phyloP scores from a whole-genome alignment of 2,329 filamentous ascomycete genomes.

The Paecilomyces dactylethromorphus region DNA sequence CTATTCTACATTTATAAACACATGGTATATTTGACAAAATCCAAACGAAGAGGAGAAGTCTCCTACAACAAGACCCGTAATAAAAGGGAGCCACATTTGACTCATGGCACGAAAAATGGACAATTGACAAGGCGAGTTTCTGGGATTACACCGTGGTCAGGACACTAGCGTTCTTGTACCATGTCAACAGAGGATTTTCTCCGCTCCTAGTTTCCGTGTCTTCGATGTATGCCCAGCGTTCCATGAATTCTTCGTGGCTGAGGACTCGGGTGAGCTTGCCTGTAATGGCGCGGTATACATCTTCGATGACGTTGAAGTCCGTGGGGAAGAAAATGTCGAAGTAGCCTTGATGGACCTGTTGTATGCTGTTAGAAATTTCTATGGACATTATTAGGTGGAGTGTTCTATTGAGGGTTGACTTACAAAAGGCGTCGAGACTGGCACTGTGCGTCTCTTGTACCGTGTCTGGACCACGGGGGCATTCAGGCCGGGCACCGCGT shows the following conservation, averaged over 20 bases:
- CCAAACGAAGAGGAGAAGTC: not conserved
- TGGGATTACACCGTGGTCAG: slow-evolving; percentile 69
- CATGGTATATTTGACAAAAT: not conserved
- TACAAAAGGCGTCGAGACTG: slow-evolving; percentile 85
- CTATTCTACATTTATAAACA: not conserved
- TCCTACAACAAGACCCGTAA: not conserved
- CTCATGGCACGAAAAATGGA: not conserved
- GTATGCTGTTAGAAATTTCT: not conserved
- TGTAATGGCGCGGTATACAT: slow-evolving; percentile 87
- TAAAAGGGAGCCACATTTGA: not conserved
- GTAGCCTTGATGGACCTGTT: slow-evolving; percentile 90
- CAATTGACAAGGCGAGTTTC: not conserved
- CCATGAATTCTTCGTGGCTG: slow-evolving; percentile 86
- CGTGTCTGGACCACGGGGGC: slow-evolving; percentile 94
- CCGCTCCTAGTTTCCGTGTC: slow-evolving; percentile 84
- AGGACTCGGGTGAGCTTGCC: slow-evolving; percentile 82
- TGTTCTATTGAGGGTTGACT: slow-evolving; percentile 26
- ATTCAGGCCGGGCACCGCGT: slow-evolving; percentile 77
- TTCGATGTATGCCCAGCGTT: slow-evolving; percentile 80
- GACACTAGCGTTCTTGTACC: slow-evolving; percentile 94
- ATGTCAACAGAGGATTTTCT: slow-evolving; percentile 85
- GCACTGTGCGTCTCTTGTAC: slow-evolving; percentile 78
- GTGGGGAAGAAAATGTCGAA: slow-evolving; percentile 99
- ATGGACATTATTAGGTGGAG: too few relatives aligned
- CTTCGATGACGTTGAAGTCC: slow-evolving; percentile 83